These are phyloP conservation scores for Boletus sensibilis DNA, from an alignment of 768 basidiomycete genomes.

Conservation along the genomic window DNA sequence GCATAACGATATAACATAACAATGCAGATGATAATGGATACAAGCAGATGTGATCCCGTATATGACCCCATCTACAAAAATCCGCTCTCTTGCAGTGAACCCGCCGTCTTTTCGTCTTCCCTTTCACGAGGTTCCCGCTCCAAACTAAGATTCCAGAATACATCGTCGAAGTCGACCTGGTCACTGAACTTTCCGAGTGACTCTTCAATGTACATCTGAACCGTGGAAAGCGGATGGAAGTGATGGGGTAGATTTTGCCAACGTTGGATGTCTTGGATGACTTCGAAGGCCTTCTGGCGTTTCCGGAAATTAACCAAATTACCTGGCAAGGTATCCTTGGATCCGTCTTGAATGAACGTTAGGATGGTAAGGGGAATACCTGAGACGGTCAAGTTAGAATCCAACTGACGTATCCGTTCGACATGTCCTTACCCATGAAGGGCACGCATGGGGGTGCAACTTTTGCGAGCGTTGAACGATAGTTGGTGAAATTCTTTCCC, in stretches of 20 bases:
- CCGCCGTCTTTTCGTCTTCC: slow-evolving; percentile 95
- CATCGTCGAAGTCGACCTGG: slow-evolving; percentile 67
- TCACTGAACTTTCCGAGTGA: slow-evolving; percentile 70
- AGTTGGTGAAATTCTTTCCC: slow-evolving; percentile 92
- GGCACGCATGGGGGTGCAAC: slow-evolving; percentile 94
- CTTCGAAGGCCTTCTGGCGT: slow-evolving; percentile 92
- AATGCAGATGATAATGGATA: slow-evolving; percentile 4
- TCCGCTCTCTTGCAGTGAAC: slow-evolving; percentile 83
- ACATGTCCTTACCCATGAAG: slow-evolving; percentile 72
- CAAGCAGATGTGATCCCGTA: slow-evolving; percentile 3
- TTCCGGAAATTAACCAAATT: slow-evolving; percentile 94
- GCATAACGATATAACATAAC: slow-evolving; percentile 23
- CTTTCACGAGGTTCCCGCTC: slow-evolving; percentile 91
- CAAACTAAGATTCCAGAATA: slow-evolving; percentile 83
- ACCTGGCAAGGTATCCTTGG: slow-evolving; percentile 76
- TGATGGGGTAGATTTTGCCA: slow-evolving; percentile 94
- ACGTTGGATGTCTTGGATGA: slow-evolving; percentile 94
- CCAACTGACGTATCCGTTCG: background rate
- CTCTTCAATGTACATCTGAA: slow-evolving; percentile 77
- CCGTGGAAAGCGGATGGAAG: slow-evolving; percentile 61
- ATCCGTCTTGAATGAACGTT: slow-evolving; percentile 98
- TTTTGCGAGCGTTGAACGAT: slow-evolving; percentile 76
- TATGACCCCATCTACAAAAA: slow-evolving; percentile 52
- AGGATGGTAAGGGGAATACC: slow-evolving; percentile 95
- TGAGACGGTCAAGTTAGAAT: slow-evolving; percentile 30